phyloP scores from a whole-genome alignment of 768 basidiomycete species.

The Lactarius akahatsu region DNA sequence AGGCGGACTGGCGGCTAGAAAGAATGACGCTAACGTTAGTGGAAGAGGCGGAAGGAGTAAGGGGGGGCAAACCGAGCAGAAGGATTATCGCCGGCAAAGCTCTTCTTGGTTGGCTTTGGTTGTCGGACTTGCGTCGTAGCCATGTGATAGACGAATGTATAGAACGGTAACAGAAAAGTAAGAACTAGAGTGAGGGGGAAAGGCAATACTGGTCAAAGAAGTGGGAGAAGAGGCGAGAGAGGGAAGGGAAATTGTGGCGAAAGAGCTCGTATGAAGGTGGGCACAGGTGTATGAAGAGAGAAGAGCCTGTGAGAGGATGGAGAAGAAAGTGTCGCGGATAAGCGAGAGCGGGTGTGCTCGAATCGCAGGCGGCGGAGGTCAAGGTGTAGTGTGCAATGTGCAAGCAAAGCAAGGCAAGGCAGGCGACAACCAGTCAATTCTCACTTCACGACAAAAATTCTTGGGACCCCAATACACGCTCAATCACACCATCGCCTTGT shows the following conservation, averaged over 20 bases:
- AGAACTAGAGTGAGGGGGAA: conserved; percentile 37
- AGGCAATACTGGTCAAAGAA: conserved; percentile 29
- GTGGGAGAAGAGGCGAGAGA: conserved; percentile 21
- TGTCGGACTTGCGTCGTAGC: conserved; percentile 43
- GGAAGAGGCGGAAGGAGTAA: conserved; percentile 26
- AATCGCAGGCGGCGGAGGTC: conserved; percentile 20
- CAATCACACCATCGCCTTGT: not conserved
- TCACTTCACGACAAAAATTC: not conserved
- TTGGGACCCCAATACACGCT: conserved; percentile 12
- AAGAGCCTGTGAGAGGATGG: conserved; percentile 13
- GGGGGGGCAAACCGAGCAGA: conserved; percentile 44
- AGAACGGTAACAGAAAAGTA: conserved; percentile 36
- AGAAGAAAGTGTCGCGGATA: conserved; percentile 27
- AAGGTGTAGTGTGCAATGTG: conserved; percentile 5
- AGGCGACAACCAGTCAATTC: not conserved
- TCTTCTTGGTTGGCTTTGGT: conserved; percentile 63
- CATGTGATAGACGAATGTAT: conserved; percentile 31
- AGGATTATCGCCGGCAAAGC: conserved; percentile 49
- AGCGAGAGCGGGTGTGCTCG: conserved; percentile 22
- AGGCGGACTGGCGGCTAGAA: conserved; percentile 50
- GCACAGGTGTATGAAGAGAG: conserved; percentile 17
- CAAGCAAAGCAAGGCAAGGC: not conserved
- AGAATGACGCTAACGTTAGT: not conserved
- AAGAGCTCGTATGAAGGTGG: conserved; percentile 18
- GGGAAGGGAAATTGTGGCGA: conserved; percentile 19